Conservation (phyloP, 2,329 filamentous ascomycete genomes). For the Bimuria novae-zelandiae region DNA sequence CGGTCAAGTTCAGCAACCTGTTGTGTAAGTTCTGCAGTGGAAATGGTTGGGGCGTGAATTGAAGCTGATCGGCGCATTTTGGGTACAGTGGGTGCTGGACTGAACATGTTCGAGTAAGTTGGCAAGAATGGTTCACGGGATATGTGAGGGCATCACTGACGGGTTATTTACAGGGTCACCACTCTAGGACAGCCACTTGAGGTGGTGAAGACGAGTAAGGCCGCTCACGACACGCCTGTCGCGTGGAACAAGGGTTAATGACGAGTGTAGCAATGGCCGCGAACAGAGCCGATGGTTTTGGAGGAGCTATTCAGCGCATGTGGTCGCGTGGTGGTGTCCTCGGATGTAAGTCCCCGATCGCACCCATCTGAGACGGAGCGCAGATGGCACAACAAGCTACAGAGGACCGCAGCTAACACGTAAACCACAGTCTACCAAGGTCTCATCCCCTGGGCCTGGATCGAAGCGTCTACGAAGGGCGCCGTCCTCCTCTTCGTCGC, state of each 20-base stretch:
- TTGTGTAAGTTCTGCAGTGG: constrained; percentile 61
- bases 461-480: constrained; percentile 99
- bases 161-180: constrained; percentile 59
- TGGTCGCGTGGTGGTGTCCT: constrained; percentile 92
- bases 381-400: background rate
- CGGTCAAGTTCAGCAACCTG: constrained; percentile 99
- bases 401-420: constrained; percentile 18
- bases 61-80: constrained; percentile 33
- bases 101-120: constrained; percentile 90
- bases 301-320: constrained; percentile 78
- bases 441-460: constrained; percentile 94
- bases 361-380: background rate
- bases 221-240: background rate
- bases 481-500: constrained; percentile 98
- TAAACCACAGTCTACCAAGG: constrained; percentile 85
- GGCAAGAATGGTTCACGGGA: background rate
- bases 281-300: constrained; percentile 87
- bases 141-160: constrained; percentile 17
- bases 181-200: constrained; percentile 71
- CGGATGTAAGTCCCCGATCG: constrained; percentile 73
- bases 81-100: constrained; percentile 73
- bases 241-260: background rate
- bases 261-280: constrained; percentile 75
- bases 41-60: background rate
- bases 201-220: constrained; percentile 86